Conservation (phyloP, 257 asterid species). For the Ligustrum vulgare region DNA sequence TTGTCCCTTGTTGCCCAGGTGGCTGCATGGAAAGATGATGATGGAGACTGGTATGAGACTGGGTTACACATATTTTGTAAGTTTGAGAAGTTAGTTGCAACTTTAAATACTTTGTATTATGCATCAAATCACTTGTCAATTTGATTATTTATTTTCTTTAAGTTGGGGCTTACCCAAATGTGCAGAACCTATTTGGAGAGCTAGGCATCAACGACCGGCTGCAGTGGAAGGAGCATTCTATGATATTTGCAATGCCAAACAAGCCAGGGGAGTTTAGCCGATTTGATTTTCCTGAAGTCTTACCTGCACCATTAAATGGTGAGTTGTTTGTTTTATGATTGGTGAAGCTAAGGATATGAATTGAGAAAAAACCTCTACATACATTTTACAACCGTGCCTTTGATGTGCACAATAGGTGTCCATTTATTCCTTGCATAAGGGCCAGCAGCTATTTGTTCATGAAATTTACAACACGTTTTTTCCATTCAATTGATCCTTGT, state of each 20-base stretch:
- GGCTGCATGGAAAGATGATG: constrained; percentile 98
- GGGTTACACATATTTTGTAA: constrained; percentile 96
- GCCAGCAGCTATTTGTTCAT: background rate
- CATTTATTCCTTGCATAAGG: background rate
- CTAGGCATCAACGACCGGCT: constrained; percentile 87
- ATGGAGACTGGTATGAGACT: constrained; percentile 99
- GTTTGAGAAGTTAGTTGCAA: constrained; percentile 30
- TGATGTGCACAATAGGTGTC: background rate
- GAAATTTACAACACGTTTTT: background rate
- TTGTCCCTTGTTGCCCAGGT: constrained; percentile 42
- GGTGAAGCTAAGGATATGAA: background rate
- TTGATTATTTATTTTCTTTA: constrained; percentile 48
- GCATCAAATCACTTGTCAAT: constrained; percentile 26
- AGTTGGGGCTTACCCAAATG: constrained; percentile 99
- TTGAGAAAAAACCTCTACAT: background rate
- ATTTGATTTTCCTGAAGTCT: constrained; percentile 80
- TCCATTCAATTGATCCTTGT: background rate
- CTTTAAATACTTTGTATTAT: constrained; percentile 4
- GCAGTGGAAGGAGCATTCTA: constrained; percentile 99
- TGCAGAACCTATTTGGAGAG: constrained; percentile 98
- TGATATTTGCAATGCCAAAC: constrained; percentile 98
- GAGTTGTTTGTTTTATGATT: constrained; percentile 21
- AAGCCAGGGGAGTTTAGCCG: constrained; percentile 98
- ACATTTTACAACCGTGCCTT: background rate
- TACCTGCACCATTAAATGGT: constrained; percentile 96